Base-by-base conservation (phyloP, 768 basidiomycete genomes). In the Suillus hirtellus region DNA sequence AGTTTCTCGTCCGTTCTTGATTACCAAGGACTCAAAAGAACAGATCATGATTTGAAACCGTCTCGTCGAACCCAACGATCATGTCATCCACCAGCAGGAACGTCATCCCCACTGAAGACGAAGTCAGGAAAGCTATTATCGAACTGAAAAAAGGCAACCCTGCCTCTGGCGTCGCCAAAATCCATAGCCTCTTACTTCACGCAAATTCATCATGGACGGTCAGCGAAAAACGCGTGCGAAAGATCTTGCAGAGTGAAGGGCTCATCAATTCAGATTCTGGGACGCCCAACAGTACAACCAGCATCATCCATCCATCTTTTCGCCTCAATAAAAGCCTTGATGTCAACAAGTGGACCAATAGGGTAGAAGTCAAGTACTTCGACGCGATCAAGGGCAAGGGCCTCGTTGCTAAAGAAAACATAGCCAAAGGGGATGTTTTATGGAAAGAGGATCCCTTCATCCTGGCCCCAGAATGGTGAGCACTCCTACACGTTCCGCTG, bases 391-490 rank as follows among this genome's bases (percentile, higher is more conserved):
- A 89, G 69, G 94, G 95, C 3, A 95, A 95, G 69, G 95, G 94
- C 0, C 78, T 96, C 42, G 84, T 95, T 0, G 92, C 92, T 1
- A 84, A 76, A 40, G 83, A 86, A 58, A 78, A 81, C 37, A 89
- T 96, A 60, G 76, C 77, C 31, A 83, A 86, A 68, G 92, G 89
- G 0, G 91, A 95, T 65, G 77, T 86, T 4, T 72, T 96, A 19
- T 95, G 94, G 92, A 89, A 86, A 63, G 93, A 96, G 70, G 90
- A 93, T 69, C 92, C 91, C 1, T 93, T 89, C 70, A 75, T 89
- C 52, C 75, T 92, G 24, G 89, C 90, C n/a, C 87, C 91, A n/a
- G 89, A 91, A 76, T 91, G 88, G 89, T 91, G 72, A 64, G 79
- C 69, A 21, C 35, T 17, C n/a, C 3, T 19, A 56, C 40, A n/a